These are phyloP conservation scores for Fusarium torulosum DNA, from an alignment of 2,329 filamentous ascomycete species.

Conservation along the genomic window DNA sequence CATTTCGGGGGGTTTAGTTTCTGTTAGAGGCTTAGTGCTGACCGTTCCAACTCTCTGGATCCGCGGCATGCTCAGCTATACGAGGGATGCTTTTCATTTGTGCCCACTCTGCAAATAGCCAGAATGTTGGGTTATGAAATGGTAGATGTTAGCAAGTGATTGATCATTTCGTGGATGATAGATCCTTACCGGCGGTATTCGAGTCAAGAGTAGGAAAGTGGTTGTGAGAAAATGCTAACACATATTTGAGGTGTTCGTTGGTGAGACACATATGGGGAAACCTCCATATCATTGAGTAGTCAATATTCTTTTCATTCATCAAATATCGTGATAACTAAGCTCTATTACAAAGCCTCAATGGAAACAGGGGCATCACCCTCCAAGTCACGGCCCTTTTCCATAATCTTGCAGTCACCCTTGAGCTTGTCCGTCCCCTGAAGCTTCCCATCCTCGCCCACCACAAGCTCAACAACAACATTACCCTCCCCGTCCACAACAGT, in stretches of 20 bases:
- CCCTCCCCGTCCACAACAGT: slow-evolving; percentile 60
- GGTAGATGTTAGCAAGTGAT: neutral
- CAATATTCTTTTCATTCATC: neutral
- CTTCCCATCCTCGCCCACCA: slow-evolving; percentile 55
- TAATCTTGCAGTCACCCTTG: slow-evolving; percentile 53
- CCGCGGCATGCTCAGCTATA: neutral
- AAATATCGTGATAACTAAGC: neutral
- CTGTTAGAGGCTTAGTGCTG: neutral
- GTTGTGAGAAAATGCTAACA: neutral
- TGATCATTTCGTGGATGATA: neutral
- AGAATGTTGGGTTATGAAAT: neutral
- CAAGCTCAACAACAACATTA: slow-evolving; percentile 55
- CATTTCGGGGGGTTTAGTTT: neutral
- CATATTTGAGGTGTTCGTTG: neutral
- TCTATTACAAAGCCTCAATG: slow-evolving; percentile 43
- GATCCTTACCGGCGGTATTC: neutral
- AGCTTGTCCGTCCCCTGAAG: slow-evolving; percentile 56
- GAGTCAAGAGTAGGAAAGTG: neutral
- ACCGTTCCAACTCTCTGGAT: neutral
- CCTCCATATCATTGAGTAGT: neutral
- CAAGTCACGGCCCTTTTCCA: slow-evolving; percentile 42
- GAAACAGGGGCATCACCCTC: slow-evolving; percentile 47
- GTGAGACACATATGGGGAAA: neutral
- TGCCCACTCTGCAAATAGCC: neutral
- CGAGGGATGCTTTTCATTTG: neutral